Base-by-base conservation (phyloP, 225 moss, liverwort and hornwort species). In the Physcomitrium patens region DNA sequence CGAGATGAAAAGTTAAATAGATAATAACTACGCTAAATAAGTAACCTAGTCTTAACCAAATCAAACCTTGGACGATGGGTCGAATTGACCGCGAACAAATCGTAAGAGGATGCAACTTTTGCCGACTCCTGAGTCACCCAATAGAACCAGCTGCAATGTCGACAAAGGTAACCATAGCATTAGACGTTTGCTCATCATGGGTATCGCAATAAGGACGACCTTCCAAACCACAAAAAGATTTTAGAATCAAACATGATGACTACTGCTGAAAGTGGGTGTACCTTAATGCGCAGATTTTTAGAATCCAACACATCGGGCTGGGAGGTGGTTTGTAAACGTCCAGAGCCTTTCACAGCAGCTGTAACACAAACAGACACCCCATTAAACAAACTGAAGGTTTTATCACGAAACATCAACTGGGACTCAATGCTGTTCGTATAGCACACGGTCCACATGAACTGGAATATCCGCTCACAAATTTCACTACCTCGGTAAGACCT, bases 101-200 rank as follows among this genome's bases (percentile, higher is more conserved):
- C 91, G 87, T 55, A 96, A 80, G 11, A 91, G 92, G 77, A 96
- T 92, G 78, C 94, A 96, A 76, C 96, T 96, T 77, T 96, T 94
- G 7, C 94, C 96, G 2, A 96, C 96, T 80, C 96, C 94, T 8
- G 96, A 96, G 77, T 96, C 96, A 67, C 96, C 96, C 79, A 96
- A 76, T 54, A 96, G 71, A 16, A 96, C 96, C 67, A 96, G 71
- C 92, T 96, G 90, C 89, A 74, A 78, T 19, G 43, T 26, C 0
- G 31, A 37, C 37, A 22, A 43, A 71, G 18, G 5, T 17, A 24
- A 12, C 48, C 17, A 72, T 0, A 0, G 1, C n/a, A 27, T 76
- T 0, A 76, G 47, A 42, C 12, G 9, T 1, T 1, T 1, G 9
- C 49, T 61, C 22, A 13, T 44, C 7, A 23, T 49, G 51, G n/a